phyloP scores from a whole-genome alignment of 768 basidiomycete genomes.

The Ephemerocybe angulata region DNA sequence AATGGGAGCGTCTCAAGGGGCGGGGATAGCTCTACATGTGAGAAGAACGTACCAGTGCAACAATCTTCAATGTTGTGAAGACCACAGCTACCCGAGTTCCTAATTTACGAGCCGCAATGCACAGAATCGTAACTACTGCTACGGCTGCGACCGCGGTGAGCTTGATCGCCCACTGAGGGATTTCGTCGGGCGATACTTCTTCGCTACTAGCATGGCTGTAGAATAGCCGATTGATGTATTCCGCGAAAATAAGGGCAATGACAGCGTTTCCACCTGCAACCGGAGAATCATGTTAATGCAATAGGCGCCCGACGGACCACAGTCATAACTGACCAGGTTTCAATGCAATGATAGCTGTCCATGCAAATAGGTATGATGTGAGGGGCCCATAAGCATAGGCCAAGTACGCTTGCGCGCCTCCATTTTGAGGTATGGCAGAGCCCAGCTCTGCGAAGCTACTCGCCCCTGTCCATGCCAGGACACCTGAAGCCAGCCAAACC shows the following conservation, averaged over 20 bases:
- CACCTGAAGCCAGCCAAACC: slow-evolving; percentile 81
- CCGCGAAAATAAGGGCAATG: slow-evolving; percentile 83
- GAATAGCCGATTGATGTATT: slow-evolving; percentile 89
- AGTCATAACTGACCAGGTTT: slow-evolving; percentile 59
- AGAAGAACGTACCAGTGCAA: slow-evolving; percentile 52
- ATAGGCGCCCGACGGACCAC: neutral
- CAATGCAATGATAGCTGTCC: slow-evolving; percentile 88
- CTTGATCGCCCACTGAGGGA: slow-evolving; percentile 92
- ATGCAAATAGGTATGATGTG: slow-evolving; percentile 88
- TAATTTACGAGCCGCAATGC: slow-evolving; percentile 70
- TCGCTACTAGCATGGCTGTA: slow-evolving; percentile 71
- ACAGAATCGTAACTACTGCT: slow-evolving; percentile 67
- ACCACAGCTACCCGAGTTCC: slow-evolving; percentile 81
- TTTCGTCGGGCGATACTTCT: slow-evolving; percentile 69
- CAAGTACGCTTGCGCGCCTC: slow-evolving; percentile 77
- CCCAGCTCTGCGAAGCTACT: slow-evolving; percentile 93
- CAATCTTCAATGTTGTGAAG: slow-evolving; percentile 83
- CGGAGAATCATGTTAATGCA: slow-evolving; percentile 1
- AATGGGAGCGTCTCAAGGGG: slow-evolving; percentile 1
- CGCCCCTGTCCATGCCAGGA: slow-evolving; percentile 93
- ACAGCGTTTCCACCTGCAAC: slow-evolving; percentile 70
- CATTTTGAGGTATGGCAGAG: slow-evolving; percentile 77
- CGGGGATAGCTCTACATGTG: neutral
- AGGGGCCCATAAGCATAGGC: slow-evolving; percentile 86
- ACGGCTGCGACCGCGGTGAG: slow-evolving; percentile 76